Evolutionary conservation across 495 filamentous ascomycete genomes (phyloP).

Genomic region (Penicillium fimorum): DNA sequence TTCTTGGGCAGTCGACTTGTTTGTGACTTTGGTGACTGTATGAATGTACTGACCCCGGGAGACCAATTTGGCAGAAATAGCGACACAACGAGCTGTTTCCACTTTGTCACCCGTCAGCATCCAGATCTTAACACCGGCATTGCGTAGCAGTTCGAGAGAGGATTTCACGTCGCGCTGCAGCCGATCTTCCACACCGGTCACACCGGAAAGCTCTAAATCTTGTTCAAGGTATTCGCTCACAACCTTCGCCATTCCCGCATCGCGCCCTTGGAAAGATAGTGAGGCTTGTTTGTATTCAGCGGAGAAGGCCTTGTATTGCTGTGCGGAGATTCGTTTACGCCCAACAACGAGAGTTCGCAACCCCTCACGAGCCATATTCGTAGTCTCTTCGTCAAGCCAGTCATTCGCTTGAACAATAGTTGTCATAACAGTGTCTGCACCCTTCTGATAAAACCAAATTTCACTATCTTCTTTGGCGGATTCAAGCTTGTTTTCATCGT

Average conservation of each 20-base stretch:
- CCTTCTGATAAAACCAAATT: slow-evolving; percentile 99
- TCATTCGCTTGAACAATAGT: slow-evolving; percentile 92
- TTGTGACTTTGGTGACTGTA: slow-evolving; percentile 73
- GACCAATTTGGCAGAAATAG: slow-evolving; percentile 92
- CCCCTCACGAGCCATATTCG: slow-evolving; percentile 97
- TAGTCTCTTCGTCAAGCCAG: slow-evolving; percentile 98
- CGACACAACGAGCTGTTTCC: slow-evolving; percentile 95
- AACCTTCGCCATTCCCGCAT: slow-evolving; percentile 74
- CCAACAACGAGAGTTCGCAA: slow-evolving; percentile 93
- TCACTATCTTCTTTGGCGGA: slow-evolving; percentile 54
- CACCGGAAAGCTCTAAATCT: slow-evolving; percentile 87
- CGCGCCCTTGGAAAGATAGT: slow-evolving; percentile 73
- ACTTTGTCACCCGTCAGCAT: slow-evolving; percentile 99
- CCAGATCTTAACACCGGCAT: slow-evolving; percentile 99
- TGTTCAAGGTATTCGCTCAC: slow-evolving; percentile 79
- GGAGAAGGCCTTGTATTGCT: slow-evolving; percentile 79
- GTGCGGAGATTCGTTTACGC: slow-evolving; percentile 69
- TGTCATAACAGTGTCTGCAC: slow-evolving; percentile 95
- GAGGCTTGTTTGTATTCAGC: slow-evolving; percentile 74
- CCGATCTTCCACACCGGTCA: slow-evolving; percentile 97
- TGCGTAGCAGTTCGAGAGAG: slow-evolving; percentile 88
- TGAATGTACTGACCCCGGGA: slow-evolving; percentile 93
- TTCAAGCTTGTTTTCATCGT: slow-evolving; percentile 37
- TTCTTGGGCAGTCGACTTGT: slow-evolving; percentile 66
- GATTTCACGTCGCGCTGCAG: slow-evolving; percentile 94